Evolutionary conservation across 371 early-diverging fungal genomes (phyloP), one percentile per base, ranked within the genome.

Genomic region (Haplosporangium sp.): DNA sequence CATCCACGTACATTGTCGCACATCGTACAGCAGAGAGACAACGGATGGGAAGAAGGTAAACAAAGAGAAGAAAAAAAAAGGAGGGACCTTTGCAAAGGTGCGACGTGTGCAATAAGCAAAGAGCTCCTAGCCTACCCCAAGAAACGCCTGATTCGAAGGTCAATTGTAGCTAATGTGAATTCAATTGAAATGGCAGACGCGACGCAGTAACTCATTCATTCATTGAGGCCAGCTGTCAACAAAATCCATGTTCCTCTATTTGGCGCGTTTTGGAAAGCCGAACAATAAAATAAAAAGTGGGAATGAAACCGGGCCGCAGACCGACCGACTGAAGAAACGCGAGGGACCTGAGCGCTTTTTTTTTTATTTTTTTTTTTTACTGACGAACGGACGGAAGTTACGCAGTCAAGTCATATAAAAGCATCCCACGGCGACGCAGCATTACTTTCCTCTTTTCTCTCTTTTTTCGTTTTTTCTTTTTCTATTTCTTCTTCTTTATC

Each of bases 351-450:
- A 23, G 37, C 38, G 12, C 12, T 12, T 10, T 20, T 11, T n/a
- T 16, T 37, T 20, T 13, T 20, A 5, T 43, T 62, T 53, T 62
- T 62, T 53, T 37, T 13, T 20, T 52, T 18, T 13, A 5, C 5
- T 46, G 43, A 42, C 6, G 41, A 11, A 42, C 43, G 48, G 1
- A n/a, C 29, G 13, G 36, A 48, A 64, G 71, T 70, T 64, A 70
- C 71, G 71, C 71, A 70, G 71, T 37, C 48, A 46, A 41, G 47
- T 21, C 54, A 48, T 55, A 66, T 53, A 62, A 55, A 70, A 59
- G 64, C n/a, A n/a, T n/a, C n/a, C n/a, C n/a, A n/a, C n/a, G n/a
- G 37, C 68, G n/a, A 45, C 23, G 29, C 41, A 36, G 7, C 29
- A 12, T 16, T 7, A 42, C 13, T 37, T 21, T 10, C 50, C 52